Percentiles rank a stretch among this genome's conserved stretches.
These are phyloP conservation scores for Aspergillus floridensis DNA, from an alignment of 2,329 filamentous ascomycete genomes.

Conservation along the genomic window DNA sequence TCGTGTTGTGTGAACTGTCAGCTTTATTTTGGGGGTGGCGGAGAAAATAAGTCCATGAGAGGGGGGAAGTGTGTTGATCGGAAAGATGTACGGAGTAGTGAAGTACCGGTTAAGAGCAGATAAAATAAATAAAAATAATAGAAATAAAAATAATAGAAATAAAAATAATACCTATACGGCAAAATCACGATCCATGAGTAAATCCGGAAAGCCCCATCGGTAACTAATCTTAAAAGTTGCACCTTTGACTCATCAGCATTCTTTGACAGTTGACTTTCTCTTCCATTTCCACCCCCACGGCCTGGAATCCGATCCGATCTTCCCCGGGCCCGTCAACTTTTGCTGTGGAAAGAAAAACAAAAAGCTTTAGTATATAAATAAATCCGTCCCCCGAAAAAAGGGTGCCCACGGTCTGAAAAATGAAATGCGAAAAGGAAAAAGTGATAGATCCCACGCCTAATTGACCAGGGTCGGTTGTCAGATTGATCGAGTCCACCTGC, in stretches of 20 bases:
- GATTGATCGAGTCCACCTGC: constrained; percentile 5
- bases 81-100: background rate
- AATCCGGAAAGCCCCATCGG: background rate
- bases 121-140: background rate
- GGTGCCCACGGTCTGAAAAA: background rate
- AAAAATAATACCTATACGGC: background rate
- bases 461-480: constrained; percentile 13
- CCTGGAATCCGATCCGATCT: constrained; percentile 19
- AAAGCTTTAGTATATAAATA: background rate
- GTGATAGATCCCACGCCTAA: constrained; percentile 17
- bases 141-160: background rate
- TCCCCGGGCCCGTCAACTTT: constrained; percentile 23
- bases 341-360: background rate
- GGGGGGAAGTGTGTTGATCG: background rate
- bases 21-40: background rate
- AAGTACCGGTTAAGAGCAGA: too few species aligned
- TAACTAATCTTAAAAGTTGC: background rate
- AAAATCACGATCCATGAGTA: background rate
- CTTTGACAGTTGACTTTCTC: constrained; percentile 9
- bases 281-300: constrained; percentile 13
- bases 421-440: constrained; percentile 9
- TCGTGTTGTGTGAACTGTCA: background rate
- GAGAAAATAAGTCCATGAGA: background rate
- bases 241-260: constrained; percentile 5
- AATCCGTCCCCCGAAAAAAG: background rate